Conservation (phyloP, 1,139 yeast species). For the Eremothecium gossypii region DNA sequence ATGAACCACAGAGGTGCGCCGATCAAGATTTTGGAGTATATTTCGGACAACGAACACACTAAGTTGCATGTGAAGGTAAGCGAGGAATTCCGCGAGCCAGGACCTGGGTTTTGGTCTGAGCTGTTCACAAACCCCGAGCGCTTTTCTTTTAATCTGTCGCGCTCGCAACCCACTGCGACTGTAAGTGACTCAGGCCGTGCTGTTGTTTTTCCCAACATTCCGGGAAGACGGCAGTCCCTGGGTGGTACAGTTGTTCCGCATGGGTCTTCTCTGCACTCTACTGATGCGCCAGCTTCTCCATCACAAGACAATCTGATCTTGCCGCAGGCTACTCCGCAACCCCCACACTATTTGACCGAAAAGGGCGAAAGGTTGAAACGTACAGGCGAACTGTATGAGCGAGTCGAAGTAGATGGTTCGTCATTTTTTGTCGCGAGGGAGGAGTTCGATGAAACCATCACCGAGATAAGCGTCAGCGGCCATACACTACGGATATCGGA, state of each 20-base stretch:
- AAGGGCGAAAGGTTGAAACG: constrained; percentile 8
- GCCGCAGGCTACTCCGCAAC: too few species aligned
- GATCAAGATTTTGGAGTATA: constrained; percentile 15
- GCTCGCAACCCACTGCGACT: neutral
- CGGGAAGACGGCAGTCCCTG: too few species aligned
- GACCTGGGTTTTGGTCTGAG: constrained; percentile 26
- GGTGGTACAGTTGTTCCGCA: neutral
- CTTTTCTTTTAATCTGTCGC: constrained; percentile 11
- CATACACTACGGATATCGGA: constrained; percentile 1
- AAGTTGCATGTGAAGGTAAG: constrained; percentile 25
- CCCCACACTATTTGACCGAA: neutral
- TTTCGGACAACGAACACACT: constrained; percentile 12
- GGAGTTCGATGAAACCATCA: constrained; percentile 5
- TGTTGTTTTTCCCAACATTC: neutral
- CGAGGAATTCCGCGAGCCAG: constrained; percentile 17
- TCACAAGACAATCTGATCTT: neutral
- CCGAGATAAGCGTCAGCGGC: constrained; percentile 4
- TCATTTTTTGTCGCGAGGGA: constrained; percentile 6
- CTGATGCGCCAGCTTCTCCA: neutral
- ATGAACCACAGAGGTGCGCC: constrained; percentile 15
- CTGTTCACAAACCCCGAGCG: constrained; percentile 16
- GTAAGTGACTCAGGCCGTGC: too few species aligned
- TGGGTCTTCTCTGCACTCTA: neutral
- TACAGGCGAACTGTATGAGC: constrained; percentile 9
- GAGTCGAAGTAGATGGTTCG: constrained; percentile 6